A percentile compares a stretch with the other conserved stretches of the same genome.
These are phyloP conservation scores for Vitis hybrid DNA, from an alignment of 177 flowering plant genomes.

Conservation along the genomic window DNA sequence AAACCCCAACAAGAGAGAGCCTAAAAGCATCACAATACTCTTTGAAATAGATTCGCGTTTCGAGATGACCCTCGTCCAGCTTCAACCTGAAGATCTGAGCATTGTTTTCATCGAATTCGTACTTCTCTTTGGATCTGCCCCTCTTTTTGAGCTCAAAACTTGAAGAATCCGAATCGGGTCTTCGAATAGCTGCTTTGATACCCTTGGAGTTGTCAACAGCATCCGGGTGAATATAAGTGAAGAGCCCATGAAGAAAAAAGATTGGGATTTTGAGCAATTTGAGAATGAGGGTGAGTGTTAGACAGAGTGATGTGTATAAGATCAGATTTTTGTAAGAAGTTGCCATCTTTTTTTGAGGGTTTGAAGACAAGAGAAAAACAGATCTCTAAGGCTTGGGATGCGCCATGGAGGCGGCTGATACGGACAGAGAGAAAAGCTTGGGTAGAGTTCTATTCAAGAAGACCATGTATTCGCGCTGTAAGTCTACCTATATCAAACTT, in stretches of 20 bases:
- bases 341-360: too few species aligned
- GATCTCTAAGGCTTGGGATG: not conserved
- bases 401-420: too few species aligned
- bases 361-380: too few species aligned
- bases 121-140: slow-evolving; percentile 56
- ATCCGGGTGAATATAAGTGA: slow-evolving; percentile 91
- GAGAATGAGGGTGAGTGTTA: slow-evolving; percentile 45
- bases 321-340: slow-evolving; percentile 37
- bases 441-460: too few species aligned
- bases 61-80: slow-evolving; percentile 63
- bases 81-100: slow-evolving; percentile 92
- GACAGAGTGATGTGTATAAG: slow-evolving; percentile 44
- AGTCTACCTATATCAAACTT: too few species aligned
- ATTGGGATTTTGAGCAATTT: slow-evolving; percentile 55
- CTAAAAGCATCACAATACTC: slow-evolving; percentile 47
- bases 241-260: slow-evolving; percentile 62
- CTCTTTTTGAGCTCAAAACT: slow-evolving; percentile 43
- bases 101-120: slow-evolving; percentile 76
- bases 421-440: too few species aligned
- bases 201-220: slow-evolving; percentile 35
- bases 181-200: slow-evolving; percentile 67
- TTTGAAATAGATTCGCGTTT: slow-evolving; percentile 52
- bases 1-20: slow-evolving; percentile 37
- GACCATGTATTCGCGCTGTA: too few species aligned
- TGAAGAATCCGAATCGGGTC: slow-evolving; percentile 47